Base-by-base conservation (phyloP, 768 basidiomycete species). In the Chalciporus pseudorubinellus region DNA sequence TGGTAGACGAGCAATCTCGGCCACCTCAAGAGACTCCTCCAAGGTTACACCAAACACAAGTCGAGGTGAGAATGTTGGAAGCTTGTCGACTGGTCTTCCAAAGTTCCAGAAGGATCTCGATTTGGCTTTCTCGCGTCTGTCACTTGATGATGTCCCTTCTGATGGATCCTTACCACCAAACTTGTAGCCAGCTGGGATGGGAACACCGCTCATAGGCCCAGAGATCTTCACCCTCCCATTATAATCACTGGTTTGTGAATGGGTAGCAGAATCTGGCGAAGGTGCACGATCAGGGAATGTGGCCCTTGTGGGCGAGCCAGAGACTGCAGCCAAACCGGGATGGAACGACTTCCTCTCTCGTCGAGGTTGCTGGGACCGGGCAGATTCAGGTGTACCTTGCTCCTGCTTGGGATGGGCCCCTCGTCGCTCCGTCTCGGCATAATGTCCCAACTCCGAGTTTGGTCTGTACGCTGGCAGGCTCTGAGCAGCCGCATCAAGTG, bases 61-160 rank as follows among this genome's bases (percentile, higher is more conserved):
- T 51, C 89, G 78, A 49, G 83, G 80, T 43, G 72, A 62, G 59
- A 72, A 76, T 4, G 72, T 65, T 31, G 63, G 65, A 11, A 61
- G 55, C 53, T 72, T 77, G 54, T 76, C 75, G 55, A 77, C 76
- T 22, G 79, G 79, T 64, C 82, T 80, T 22, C 90, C 88, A 66
- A 95, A 97, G 63, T 84, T 85, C 92, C 94, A 97, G 75, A 98
- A 97, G 7, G 85, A 85, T 43, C 91, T 82, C 52, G 91, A 93
- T 73, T 95, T 95, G 19, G 89, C 87, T 73, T 95, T 98, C 65
- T 92, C 88, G 51, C 92, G 80, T 66, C 95, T 79, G 53, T 95
- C 92, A 52, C 65, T 83, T 39, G 62, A 66, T 13, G 66, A 60
- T 41, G 73, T 64, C 33, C 73, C 59, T 36, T 78, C 76, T 18